Conservation (phyloP, 257 asterid genomes). For the Forsythia viridissima region DNA sequence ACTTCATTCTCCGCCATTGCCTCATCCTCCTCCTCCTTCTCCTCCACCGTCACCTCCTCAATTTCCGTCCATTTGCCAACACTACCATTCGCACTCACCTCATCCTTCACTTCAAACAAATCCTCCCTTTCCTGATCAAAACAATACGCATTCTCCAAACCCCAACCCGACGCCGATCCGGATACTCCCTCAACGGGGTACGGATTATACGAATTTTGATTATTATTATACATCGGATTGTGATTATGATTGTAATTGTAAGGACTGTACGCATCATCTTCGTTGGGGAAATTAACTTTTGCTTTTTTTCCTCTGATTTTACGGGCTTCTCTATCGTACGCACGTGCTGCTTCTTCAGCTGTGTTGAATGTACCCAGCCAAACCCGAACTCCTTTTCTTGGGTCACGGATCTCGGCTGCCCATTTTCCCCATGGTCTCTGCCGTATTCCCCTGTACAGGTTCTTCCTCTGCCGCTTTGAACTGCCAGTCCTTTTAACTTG, state of each 20-base stretch:
- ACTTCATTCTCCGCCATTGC: conserved; percentile 30
- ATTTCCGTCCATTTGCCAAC: not conserved
- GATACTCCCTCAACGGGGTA: not conserved
- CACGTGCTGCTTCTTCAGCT: conserved; percentile 91
- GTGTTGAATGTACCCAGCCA: conserved; percentile 91
- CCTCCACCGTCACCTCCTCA: conserved; percentile 15
- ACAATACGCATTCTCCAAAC: not conserved
- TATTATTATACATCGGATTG: not conserved
- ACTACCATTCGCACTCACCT: conserved; percentile 5
- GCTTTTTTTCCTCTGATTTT: conserved; percentile 85
- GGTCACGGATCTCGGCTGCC: conserved; percentile 98
- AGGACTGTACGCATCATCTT: conserved; percentile 19
- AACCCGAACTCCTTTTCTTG: conserved; percentile 86
- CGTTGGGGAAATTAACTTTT: conserved; percentile 80
- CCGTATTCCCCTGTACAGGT: conserved; percentile 77
- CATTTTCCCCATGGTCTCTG: conserved; percentile 97
- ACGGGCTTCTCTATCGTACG: conserved; percentile 82
- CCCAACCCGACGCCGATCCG: not conserved
- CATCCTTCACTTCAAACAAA: conserved; percentile 17
- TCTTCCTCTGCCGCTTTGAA: conserved; percentile 64
- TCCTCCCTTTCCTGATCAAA: not conserved
- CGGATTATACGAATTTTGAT: not conserved
- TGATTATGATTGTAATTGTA: conserved; percentile 2
- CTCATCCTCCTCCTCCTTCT: conserved; percentile 9
- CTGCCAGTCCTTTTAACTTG: conserved; percentile 10